Conservation (phyloP, 2,329 filamentous ascomycete species). For the Aureobasidium sp. region DNA sequence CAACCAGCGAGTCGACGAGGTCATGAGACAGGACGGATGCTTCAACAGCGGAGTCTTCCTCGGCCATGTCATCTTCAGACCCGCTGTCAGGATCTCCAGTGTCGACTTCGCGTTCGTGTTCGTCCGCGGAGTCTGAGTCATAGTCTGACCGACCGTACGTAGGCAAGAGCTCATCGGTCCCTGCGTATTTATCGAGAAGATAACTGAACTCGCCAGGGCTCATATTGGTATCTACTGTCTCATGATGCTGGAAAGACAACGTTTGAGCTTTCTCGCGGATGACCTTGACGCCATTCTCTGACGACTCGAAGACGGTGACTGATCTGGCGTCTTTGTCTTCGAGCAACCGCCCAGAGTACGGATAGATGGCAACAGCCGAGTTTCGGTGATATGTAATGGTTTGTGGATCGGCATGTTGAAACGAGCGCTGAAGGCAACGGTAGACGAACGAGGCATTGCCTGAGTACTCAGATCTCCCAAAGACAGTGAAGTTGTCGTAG, state of each 20-base stretch:
- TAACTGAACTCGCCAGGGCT: conserved; percentile 20
- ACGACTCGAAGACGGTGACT: conserved; percentile 25
- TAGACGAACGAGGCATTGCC: conserved; percentile 22
- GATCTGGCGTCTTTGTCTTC: conserved; percentile 19
- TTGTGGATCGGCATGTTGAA: neutral
- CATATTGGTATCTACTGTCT: neutral
- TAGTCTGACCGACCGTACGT: conserved; percentile 47
- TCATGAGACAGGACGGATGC: neutral
- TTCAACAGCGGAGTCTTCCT: neutral
- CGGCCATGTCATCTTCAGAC: conserved; percentile 34
- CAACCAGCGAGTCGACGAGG: conserved; percentile 36
- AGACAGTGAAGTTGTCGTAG: conserved; percentile 6
- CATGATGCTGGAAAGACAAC: neutral
- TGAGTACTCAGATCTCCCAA: conserved; percentile 22
- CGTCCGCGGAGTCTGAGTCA: neutral
- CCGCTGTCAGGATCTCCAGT: conserved; percentile 24
- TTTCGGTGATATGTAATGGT: conserved; percentile 17
- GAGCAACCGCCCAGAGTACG: conserved; percentile 23
- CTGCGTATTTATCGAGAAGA: conserved; percentile 22
- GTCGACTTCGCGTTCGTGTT: neutral
- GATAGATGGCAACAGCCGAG: conserved; percentile 24
- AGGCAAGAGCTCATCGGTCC: neutral
- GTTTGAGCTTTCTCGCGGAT: conserved; percentile 24
- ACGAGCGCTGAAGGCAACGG: conserved; percentile 23
- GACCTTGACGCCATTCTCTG: conserved; percentile 19